Conservation (phyloP, 192 early-diverging fungal genomes). For the Backusella tuberculispora region DNA sequence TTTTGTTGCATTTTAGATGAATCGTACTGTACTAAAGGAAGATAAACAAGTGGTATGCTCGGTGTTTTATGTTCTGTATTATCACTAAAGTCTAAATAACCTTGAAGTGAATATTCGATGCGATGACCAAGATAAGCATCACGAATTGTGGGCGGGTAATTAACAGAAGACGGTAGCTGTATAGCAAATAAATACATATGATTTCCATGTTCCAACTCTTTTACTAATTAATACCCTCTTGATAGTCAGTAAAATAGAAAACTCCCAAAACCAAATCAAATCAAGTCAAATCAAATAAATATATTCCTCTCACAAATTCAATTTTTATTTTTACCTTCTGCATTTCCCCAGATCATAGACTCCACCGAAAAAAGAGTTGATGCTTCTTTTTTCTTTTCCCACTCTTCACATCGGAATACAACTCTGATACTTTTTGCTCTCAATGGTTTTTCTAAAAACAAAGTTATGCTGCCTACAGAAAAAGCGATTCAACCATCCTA, state of each 20-base stretch:
- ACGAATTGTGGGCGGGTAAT: conserved; percentile 35
- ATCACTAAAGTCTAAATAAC: conserved; percentile 20
- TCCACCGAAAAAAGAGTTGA: conserved; percentile 27
- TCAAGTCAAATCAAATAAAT: too few relatives aligned
- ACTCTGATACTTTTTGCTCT: conserved; percentile 23
- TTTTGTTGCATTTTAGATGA: not conserved
- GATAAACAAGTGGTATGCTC: conserved; percentile 19
- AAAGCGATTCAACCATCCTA: not conserved
- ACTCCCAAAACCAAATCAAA: too few relatives aligned
- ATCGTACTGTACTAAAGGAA: conserved; percentile 23
- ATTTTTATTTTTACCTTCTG: not conserved
- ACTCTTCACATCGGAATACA: conserved; percentile 31
- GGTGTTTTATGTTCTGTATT: not conserved
- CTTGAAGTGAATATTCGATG: conserved; percentile 34
- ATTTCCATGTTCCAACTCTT: conserved; percentile 21
- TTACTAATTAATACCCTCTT: not conserved
- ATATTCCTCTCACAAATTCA: not conserved
- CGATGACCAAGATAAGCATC: conserved; percentile 29
- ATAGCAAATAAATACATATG: conserved; percentile 41
- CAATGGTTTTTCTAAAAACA: conserved; percentile 24
- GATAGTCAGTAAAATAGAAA: not conserved
- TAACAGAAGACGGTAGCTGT: conserved; percentile 29
- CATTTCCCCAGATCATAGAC: conserved; percentile 22
- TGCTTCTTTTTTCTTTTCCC: conserved; percentile 14
- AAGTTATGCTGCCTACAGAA: conserved; percentile 21